Base-by-base conservation (phyloP, 2,329 filamentous ascomycete genomes). In the Aureobasidium sp. region DNA sequence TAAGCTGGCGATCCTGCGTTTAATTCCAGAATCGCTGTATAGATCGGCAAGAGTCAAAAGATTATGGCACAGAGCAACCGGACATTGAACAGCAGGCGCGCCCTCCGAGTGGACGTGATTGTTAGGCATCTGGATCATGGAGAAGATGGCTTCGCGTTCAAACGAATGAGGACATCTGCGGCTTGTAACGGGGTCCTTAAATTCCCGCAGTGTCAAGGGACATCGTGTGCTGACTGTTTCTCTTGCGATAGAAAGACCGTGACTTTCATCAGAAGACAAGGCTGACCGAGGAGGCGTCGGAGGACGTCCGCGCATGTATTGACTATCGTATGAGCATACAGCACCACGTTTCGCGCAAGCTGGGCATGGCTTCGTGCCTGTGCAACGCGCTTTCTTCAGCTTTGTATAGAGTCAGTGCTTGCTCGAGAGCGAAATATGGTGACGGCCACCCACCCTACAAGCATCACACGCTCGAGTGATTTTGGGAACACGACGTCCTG, bases 151-250 rank as follows among this genome's bases (percentile, higher is more conserved):
- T 1, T 71, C 69, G 72, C 84, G 87, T 70, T 92, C 87, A 70
- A 90, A 92, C 0, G 82, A 86, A 72, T 92, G 89, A 62, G 83
- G 85, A 77, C 89, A 92, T 66, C 83, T 82, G 15, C 71, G 76
- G 67, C 84, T 89, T 61, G 83, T 88, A 68, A 84, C 85, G 0
- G 89, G 89, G 57, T 90, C 81, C 44, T 78, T 76, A 76, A 90
- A 85, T 48, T 82, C 77, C 57, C 78, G 77, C 66, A 91, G 76
- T 0, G 87, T 88, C 22, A 92, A 72, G 0, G 88, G 87, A 69
- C 89, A 92, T 68, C 84, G 86, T 37, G 87, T 82, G 71, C 84
- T 87, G 59, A 86, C 79, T 5, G 81, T 82, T 65, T 86, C 84
- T 53, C 22, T 27, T 12, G 22, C 6, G 2, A 29, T 48, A 12